Evolutionary conservation across 164 flowering plant species (phyloP).

Genomic region (Platanus orientalis): DNA sequence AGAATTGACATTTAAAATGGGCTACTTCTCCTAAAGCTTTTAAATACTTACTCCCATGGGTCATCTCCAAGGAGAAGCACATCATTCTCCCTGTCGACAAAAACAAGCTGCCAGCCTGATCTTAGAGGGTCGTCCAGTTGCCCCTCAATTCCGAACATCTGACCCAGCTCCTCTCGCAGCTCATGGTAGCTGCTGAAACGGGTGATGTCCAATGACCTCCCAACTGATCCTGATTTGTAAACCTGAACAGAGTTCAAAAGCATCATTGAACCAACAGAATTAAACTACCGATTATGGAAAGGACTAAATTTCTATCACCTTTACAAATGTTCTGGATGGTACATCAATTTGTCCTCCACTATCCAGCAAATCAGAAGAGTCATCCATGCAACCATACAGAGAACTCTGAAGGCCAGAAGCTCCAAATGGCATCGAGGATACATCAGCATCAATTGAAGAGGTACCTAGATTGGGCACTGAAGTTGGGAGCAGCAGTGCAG

Average conservation of each 20-base stretch:
- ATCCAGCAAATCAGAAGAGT: constrained; percentile 58
- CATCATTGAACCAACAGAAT: not conserved
- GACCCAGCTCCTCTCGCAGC: constrained; percentile 73
- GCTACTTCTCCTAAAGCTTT: too few species aligned
- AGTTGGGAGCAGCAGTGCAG: constrained; percentile 47
- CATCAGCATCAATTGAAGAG: constrained; percentile 44
- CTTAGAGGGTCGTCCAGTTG: constrained; percentile 74
- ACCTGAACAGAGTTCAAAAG: constrained; percentile 42
- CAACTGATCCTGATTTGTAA: constrained; percentile 77
- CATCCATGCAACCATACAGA: constrained; percentile 53
- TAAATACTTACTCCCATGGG: constrained; percentile 88
- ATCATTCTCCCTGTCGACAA: constrained; percentile 89
- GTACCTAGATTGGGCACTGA: constrained; percentile 43
- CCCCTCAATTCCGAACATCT: constrained; percentile 85
- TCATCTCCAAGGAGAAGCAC: constrained; percentile 92
- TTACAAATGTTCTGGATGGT: constrained; percentile 51
- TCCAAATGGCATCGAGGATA: constrained; percentile 43
- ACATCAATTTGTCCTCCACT: constrained; percentile 49
- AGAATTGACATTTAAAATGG: too few species aligned
- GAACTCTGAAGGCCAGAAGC: constrained; percentile 59
- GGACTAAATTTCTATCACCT: constrained; percentile 32
- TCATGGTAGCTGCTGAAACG: constrained; percentile 83
- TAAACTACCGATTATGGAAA: not conserved
- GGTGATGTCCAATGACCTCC: constrained; percentile 78
- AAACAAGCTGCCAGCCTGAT: constrained; percentile 99